A percentile compares a stretch with the other conserved stretches of the same genome.
These are phyloP conservation scores for Lactarius indigo DNA, from an alignment of 768 basidiomycete species.

Conservation along the genomic window DNA sequence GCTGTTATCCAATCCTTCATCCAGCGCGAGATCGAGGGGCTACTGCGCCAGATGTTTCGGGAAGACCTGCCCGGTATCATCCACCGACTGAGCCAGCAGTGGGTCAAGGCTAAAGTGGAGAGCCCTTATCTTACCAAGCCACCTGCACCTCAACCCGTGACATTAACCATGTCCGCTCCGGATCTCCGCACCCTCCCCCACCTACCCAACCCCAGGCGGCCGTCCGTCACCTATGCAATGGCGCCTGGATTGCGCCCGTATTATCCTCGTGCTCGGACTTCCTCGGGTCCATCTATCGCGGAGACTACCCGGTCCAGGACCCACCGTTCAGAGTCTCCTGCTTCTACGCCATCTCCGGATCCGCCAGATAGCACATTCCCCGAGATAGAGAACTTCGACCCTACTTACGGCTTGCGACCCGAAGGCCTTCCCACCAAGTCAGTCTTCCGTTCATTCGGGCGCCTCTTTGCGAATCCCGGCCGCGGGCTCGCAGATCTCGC, in stretches of 20 bases:
- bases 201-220: neutral
- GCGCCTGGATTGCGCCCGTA: slow-evolving; percentile 9
- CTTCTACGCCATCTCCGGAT: slow-evolving; percentile 29
- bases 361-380: slow-evolving; percentile 41
- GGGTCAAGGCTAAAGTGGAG: slow-evolving; percentile 93
- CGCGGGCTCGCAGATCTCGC: slow-evolving; percentile 74
- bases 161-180: slow-evolving; percentile 18
- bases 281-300: slow-evolving; percentile 16
- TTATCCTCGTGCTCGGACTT: slow-evolving; percentile 16
- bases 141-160: slow-evolving; percentile 17
- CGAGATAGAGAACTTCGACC: slow-evolving; percentile 86
- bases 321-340: slow-evolving; percentile 31
- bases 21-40: slow-evolving; percentile 95
- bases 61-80: slow-evolving; percentile 97
- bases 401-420: slow-evolving; percentile 92
- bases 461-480: slow-evolving; percentile 62
- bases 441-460: slow-evolving; percentile 73
- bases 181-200: slow-evolving; percentile 10
- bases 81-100: slow-evolving; percentile 91
- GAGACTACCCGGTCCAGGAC: slow-evolving; percentile 15
- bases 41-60: slow-evolving; percentile 96
- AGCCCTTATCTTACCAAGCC: slow-evolving; percentile 75
- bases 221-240: slow-evolving; percentile 11
- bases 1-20: slow-evolving; percentile 98
- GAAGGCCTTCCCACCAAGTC: slow-evolving; percentile 87